phyloP scores from a whole-genome alignment of 441 rosid genomes.

The Syzygium syzygioides region DNA sequence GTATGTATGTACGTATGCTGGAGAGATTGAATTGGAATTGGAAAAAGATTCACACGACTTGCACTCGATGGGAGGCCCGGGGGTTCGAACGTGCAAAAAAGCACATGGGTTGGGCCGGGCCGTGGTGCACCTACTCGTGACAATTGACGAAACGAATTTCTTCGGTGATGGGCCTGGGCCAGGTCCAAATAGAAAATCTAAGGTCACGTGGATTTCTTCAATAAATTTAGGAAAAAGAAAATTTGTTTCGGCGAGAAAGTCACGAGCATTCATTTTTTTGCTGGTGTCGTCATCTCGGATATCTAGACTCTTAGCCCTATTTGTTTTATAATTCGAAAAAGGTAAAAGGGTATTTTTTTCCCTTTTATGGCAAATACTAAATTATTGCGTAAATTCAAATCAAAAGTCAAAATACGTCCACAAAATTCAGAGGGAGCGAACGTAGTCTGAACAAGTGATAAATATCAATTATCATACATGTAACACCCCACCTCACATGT shows the following conservation, averaged over 20 bases:
- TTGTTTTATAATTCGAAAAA: not conserved
- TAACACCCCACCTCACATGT: not conserved
- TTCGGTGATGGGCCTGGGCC: not conserved
- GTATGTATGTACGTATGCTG: not conserved
- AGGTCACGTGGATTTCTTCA: not conserved
- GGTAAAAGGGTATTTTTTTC: not conserved
- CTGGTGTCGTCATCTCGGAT: not conserved
- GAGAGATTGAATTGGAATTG: not conserved
- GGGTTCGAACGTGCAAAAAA: not conserved
- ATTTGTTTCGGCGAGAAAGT: not conserved
- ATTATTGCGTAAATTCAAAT: not conserved
- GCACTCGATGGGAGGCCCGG: not conserved
- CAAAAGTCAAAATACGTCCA: not conserved
- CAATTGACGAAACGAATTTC: not conserved
- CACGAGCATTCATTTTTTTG: not conserved
- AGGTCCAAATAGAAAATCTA: not conserved
- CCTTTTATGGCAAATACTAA: not conserved
- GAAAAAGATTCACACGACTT: not conserved
- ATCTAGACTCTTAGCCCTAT: not conserved
- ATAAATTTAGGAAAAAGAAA: not conserved
- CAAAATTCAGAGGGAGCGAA: not conserved
- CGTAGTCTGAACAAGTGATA: not conserved
- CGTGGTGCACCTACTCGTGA: not conserved
- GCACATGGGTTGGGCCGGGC: not conserved
- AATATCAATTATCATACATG: not conserved